These are phyloP conservation scores for Senna siamea DNA, from an alignment of 306 rosid genomes.

Conservation along the genomic window DNA sequence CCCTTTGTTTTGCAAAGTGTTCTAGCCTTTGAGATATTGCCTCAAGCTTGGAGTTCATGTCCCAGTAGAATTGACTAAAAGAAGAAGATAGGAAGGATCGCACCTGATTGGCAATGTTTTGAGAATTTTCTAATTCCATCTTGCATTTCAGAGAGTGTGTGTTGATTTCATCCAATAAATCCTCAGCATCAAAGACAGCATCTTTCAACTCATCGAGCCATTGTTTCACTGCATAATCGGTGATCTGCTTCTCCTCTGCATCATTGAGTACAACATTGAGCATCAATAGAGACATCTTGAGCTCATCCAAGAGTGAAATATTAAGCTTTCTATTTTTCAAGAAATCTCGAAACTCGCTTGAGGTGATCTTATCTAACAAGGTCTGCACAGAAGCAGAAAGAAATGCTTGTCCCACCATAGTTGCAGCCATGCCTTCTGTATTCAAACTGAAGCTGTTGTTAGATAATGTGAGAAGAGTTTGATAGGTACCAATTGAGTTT, in stretches of 20 bases:
- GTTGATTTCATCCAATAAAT: slow-evolving; percentile 24
- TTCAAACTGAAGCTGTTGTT: background rate
- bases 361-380: background rate
- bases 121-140: background rate
- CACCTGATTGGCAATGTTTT: slow-evolving; percentile 27
- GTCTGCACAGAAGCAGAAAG: slow-evolving; percentile 21
- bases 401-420: slow-evolving; percentile 13
- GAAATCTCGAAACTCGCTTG: slow-evolving; percentile 25
- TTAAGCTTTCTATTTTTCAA: slow-evolving; percentile 6
- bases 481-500: no score
- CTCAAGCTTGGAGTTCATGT: slow-evolving; percentile 41
- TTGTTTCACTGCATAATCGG: background rate
- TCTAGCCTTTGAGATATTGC: slow-evolving; percentile 37
- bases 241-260: slow-evolving; percentile 35
- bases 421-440: background rate
- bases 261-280: slow-evolving; percentile 30
- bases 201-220: slow-evolving; percentile 40
- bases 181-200: slow-evolving; percentile 27
- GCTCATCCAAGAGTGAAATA: background rate
- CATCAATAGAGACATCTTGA: slow-evolving; percentile 17
- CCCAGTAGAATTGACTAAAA: slow-evolving; percentile 32
- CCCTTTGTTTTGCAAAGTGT: slow-evolving; percentile 43
- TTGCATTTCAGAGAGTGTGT: slow-evolving; percentile 17
- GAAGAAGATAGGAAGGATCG: slow-evolving; percentile 38
- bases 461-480: background rate